Percentiles rank a stretch among this genome's conserved stretches.
These are phyloP conservation scores for Jacaranda copaia DNA, from an alignment of 257 asterid genomes.

Conservation along the genomic window DNA sequence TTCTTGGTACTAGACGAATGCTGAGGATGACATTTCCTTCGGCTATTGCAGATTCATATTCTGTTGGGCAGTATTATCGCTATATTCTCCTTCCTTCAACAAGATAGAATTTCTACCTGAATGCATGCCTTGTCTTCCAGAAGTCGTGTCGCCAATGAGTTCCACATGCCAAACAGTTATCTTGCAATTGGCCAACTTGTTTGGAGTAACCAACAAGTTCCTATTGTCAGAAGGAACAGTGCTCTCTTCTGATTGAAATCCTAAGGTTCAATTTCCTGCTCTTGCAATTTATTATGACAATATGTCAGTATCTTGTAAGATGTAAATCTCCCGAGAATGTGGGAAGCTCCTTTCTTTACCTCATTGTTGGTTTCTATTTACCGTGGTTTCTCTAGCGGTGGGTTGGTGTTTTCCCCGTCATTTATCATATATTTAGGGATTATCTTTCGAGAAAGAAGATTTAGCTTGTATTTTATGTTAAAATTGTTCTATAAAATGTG, in stretches of 20 bases:
- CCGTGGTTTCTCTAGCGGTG: not conserved
- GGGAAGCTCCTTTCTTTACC: conserved; percentile 4
- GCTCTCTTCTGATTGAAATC: conserved; percentile 40
- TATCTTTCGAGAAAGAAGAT: not conserved
- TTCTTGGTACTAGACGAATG: not conserved
- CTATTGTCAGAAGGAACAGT: conserved; percentile 47
- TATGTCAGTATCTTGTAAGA: conserved; percentile 20
- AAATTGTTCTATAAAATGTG: not conserved
- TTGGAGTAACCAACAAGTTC: conserved; percentile 70
- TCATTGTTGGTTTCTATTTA: not conserved
- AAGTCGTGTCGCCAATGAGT: conserved; percentile 60
- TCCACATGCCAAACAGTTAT: conserved; percentile 62
- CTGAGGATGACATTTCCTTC: conserved; percentile 19
- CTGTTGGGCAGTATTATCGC: conserved; percentile 72
- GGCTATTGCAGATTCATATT: conserved; percentile 76
- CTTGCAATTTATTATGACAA: not conserved
- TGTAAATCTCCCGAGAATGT: conserved; percentile 24
- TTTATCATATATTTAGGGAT: not conserved
- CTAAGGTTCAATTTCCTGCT: not conserved
- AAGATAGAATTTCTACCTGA: conserved; percentile 75
- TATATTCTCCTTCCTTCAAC: conserved; percentile 56
- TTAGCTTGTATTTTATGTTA: not conserved
- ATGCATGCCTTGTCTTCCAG: conserved; percentile 85
- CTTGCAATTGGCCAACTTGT: conserved; percentile 62
- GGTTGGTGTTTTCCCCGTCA: not conserved